Percentiles rank a stretch among this genome's conserved stretches.
Evolutionary conservation across 805 yeast genomes (phyloP).

Genomic region (Metschnikowia henanensis): DNA sequence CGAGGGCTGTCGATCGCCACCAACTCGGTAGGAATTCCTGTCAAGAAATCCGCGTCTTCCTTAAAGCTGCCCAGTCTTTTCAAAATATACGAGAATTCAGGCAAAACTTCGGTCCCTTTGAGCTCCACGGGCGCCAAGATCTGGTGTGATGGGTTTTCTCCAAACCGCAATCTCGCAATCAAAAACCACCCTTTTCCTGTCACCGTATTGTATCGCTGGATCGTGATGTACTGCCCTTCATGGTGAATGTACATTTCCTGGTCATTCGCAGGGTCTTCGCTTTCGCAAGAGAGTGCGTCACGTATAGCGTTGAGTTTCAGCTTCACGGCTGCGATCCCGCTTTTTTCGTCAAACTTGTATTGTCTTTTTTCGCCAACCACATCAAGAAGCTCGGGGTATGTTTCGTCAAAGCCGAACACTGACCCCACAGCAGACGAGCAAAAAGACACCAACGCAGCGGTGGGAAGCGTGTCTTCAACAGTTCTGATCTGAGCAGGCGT

Average conservation of each 20-base stretch:
- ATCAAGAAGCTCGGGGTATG: conserved; percentile 78
- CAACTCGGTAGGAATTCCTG: conserved; percentile 67
- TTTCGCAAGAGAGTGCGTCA: conserved; percentile 52
- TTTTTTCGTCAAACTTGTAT: conserved; percentile 47
- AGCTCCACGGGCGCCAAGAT: conserved; percentile 55
- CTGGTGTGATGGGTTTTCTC: conserved; percentile 46
- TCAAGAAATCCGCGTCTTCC: conserved; percentile 42
- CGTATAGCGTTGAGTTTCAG: conserved; percentile 57
- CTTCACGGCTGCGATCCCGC: conserved; percentile 83
- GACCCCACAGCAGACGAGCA: conserved; percentile 95
- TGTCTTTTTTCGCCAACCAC: conserved; percentile 74
- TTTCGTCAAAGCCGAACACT: conserved; percentile 91
- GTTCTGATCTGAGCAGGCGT: conserved; percentile 88
- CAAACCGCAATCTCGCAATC: conserved; percentile 83
- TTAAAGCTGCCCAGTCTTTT: conserved; percentile 50
- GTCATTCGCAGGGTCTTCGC: conserved; percentile 51
- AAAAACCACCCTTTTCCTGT: conserved; percentile 89
- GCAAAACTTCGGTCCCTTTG: conserved; percentile 58
- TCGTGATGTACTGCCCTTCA: conserved; percentile 88
- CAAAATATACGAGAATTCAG: conserved; percentile 59
- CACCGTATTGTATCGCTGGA: conserved; percentile 80
- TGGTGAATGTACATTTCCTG: conserved; percentile 95
- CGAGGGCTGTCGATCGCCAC: conserved; percentile 51
- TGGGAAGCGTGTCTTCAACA: conserved; percentile 90
- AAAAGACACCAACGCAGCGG: conserved; percentile 90